A percentile compares a stretch with the other conserved stretches of the same genome.
Evolutionary conservation across 2,329 filamentous ascomycete genomes (phyloP).

Genomic region (Ceratocystis huliohia): DNA sequence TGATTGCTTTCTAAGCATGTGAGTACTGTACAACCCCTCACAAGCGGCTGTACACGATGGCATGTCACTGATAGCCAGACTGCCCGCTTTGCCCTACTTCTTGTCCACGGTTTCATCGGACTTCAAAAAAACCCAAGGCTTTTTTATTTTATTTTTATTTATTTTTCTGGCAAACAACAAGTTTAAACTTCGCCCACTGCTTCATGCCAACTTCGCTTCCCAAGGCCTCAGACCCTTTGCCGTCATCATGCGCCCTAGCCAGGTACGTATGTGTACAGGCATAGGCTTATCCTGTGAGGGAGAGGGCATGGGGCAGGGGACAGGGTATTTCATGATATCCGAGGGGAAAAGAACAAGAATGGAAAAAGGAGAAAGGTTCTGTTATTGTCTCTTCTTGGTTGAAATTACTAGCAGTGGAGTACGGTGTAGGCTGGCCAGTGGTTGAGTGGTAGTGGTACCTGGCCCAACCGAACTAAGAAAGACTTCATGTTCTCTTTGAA

Average conservation of each 20-base stretch:
- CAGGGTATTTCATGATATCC: neutral
- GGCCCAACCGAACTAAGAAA: neutral
- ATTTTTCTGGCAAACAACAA: neutral
- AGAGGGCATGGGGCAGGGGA: neutral
- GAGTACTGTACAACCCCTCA: no score
- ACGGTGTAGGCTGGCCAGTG: neutral
- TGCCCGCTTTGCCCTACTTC: no score
- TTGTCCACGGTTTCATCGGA: no score
- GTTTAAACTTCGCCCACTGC: conserved; percentile 1
- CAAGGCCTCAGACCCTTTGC: conserved; percentile 7
- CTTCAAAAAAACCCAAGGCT: no score
- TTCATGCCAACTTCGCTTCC: conserved; percentile 3
- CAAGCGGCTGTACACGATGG: no score
- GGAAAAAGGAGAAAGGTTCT: neutral
- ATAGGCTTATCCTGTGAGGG: neutral
- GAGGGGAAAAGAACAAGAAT: neutral
- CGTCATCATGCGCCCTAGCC: conserved; percentile 9
- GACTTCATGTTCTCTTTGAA: neutral
- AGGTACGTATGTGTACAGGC: neutral
- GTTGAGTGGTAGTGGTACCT: neutral
- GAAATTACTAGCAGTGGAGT: neutral
- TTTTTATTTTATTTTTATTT: no score
- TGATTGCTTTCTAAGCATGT: neutral
- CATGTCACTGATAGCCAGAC: no score
- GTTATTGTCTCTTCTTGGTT: neutral